Evolutionary conservation across 306 rosid genomes (phyloP).

Genomic region (Hylodesmum podocarpum): DNA sequence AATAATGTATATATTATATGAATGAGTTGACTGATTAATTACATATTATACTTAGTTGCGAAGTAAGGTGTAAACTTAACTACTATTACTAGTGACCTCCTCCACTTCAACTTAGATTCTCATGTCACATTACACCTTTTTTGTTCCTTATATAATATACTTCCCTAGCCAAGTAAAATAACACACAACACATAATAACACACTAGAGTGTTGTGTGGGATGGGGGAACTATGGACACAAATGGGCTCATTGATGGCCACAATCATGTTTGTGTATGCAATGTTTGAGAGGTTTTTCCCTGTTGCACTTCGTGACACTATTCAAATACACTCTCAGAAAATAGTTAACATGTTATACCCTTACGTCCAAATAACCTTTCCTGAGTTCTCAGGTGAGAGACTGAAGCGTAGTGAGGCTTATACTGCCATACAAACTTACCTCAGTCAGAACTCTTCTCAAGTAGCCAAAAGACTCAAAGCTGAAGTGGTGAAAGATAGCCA

Average conservation of each 20-base stretch:
- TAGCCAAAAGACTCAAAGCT: constrained; percentile 57
- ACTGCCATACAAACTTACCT: constrained; percentile 50
- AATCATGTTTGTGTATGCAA: constrained; percentile 41
- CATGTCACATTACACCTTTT: constrained; percentile 3
- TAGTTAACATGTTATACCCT: constrained; percentile 32
- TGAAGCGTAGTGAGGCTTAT: constrained; percentile 44
- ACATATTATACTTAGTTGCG: too few species aligned
- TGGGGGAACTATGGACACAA: constrained; percentile 41
- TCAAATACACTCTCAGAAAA: constrained; percentile 21
- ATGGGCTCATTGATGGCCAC: constrained; percentile 46
- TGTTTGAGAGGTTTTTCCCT: constrained; percentile 43
- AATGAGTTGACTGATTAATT: too few species aligned
- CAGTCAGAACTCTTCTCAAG: constrained; percentile 34
- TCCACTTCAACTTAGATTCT: constrained; percentile 23
- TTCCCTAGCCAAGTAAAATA: not conserved
- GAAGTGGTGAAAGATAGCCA: constrained; percentile 49
- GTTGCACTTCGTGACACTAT: constrained; percentile 25
- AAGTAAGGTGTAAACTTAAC: too few species aligned
- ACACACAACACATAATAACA: not conserved
- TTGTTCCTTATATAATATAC: not conserved
- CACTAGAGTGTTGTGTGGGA: not conserved
- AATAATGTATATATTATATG: too few species aligned
- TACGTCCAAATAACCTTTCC: constrained; percentile 55
- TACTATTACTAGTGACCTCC: not conserved
- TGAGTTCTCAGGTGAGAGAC: constrained; percentile 45